phyloP scores from a whole-genome alignment of 257 asterid species.

The Solanum tarapatanum region DNA sequence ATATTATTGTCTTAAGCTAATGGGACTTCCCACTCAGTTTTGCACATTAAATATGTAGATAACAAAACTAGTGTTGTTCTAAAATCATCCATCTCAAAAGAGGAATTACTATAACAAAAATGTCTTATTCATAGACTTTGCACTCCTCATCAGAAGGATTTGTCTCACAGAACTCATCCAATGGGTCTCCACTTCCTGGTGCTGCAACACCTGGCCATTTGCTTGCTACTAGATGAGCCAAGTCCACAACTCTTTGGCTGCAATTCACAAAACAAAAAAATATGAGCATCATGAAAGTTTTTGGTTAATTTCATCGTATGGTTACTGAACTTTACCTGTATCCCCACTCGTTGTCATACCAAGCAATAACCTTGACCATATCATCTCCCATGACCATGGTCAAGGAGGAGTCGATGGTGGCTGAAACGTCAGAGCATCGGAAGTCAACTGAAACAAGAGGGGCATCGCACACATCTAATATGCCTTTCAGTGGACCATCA shows the following conservation, averaged over 20 bases:
- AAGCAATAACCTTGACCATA: conserved; percentile 95
- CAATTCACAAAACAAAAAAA: neutral
- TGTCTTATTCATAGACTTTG: conserved; percentile 51
- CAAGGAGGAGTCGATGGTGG: conserved; percentile 75
- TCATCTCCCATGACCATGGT: conserved; percentile 98
- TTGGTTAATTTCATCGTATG: neutral
- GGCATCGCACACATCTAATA: conserved; percentile 63
- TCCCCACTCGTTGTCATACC: conserved; percentile 99
- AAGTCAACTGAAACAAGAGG: conserved; percentile 89
- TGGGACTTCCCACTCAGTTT: neutral
- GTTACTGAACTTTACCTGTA: conserved; percentile 40
- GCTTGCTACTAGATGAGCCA: conserved; percentile 79
- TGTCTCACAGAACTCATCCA: conserved; percentile 74
- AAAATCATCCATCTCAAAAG: neutral
- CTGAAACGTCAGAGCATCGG: conserved; percentile 66
- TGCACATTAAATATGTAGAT: neutral
- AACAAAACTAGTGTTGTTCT: neutral
- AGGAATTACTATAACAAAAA: neutral
- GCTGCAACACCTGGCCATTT: conserved; percentile 65
- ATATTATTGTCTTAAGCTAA: neutral
- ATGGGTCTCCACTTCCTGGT: conserved; percentile 58
- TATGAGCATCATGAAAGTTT: neutral
- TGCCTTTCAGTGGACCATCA: conserved; percentile 58
- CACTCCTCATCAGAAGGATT: conserved; percentile 81
- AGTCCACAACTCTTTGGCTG: conserved; percentile 93